phyloP scores from a whole-genome alignment of 495 filamentous ascomycete genomes.

The Trichodelitschia bisporula region DNA sequence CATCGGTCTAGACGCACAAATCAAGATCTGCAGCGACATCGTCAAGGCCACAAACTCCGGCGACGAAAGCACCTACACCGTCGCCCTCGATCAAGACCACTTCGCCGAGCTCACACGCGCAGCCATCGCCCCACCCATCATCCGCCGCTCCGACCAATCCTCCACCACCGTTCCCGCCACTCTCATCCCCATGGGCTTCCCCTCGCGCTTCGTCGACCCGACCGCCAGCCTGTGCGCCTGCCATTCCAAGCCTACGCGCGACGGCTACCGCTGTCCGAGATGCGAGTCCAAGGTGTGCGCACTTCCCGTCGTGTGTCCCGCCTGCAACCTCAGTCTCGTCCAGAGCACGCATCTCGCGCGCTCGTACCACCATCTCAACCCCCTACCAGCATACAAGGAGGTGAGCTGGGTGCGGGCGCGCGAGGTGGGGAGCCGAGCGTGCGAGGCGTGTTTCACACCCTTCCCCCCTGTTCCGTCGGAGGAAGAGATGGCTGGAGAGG shows the following conservation, averaged over 20 bases:
- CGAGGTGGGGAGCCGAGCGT: slow-evolving; percentile 20
- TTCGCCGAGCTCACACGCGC: slow-evolving; percentile 74
- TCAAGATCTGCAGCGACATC: slow-evolving; percentile 82
- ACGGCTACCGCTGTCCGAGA: slow-evolving; percentile 80
- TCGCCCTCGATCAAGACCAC: slow-evolving; percentile 72
- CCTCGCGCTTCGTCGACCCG: slow-evolving; percentile 62
- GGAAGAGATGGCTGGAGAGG: slow-evolving; percentile 6
- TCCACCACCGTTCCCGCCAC: slow-evolving; percentile 22
- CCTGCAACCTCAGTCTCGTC: slow-evolving; percentile 79
- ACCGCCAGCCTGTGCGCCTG: slow-evolving; percentile 68
- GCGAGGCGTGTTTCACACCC: slow-evolving; percentile 25
- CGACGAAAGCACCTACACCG: slow-evolving; percentile 48
- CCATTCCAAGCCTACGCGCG: slow-evolving; percentile 57
- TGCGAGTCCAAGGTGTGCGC: slow-evolving; percentile 78
- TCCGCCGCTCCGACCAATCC: slow-evolving; percentile 22
- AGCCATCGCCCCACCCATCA: slow-evolving; percentile 68
- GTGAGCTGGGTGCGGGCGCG: slow-evolving; percentile 56
- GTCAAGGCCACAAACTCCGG: slow-evolving; percentile 62
- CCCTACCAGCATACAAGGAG: slow-evolving; percentile 70
- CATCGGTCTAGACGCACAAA: slow-evolving; percentile 72
- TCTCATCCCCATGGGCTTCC: slow-evolving; percentile 95
- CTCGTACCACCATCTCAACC: slow-evolving; percentile 91
- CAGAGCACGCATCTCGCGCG: slow-evolving; percentile 87
- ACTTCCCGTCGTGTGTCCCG: slow-evolving; percentile 76
- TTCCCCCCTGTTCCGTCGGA: slow-evolving; percentile 22